Conservation (phyloP, 192 early-diverging fungal genomes). For the Backusella circina region DNA sequence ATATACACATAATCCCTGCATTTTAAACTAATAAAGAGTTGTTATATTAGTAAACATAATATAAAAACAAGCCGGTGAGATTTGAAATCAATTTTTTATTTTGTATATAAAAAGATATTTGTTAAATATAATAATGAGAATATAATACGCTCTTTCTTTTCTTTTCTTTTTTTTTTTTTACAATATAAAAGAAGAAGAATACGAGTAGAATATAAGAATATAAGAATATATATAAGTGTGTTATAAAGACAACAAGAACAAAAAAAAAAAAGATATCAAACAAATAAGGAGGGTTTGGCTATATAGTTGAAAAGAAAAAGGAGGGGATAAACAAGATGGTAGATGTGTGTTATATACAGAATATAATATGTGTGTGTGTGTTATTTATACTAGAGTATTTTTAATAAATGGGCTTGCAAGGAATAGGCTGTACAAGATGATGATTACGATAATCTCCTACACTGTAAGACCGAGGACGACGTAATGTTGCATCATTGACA, state of each 20-base stretch:
- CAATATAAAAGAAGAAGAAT: not conserved
- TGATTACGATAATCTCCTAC: conserved; percentile 11
- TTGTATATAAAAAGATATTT: not conserved
- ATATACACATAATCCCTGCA: not conserved
- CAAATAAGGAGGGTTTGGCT: not conserved
- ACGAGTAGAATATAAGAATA: not conserved
- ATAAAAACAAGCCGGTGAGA: not conserved
- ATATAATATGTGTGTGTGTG: not conserved
- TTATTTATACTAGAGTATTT: not conserved
- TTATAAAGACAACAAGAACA: not conserved
- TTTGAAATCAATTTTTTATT: not conserved
- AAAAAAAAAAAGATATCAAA: conserved; percentile 5
- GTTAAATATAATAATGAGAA: not conserved
- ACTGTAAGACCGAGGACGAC: conserved; percentile 12
- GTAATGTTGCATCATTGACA: not conserved
- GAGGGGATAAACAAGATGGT: not conserved
- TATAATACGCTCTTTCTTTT: no score
- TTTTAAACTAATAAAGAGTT: not conserved
- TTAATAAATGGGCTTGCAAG: not conserved
- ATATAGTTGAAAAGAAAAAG: not conserved
- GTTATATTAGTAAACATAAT: not conserved
- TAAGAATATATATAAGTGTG: not conserved
- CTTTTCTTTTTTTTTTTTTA: no score
- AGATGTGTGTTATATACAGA: not conserved
- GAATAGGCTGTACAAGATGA: not conserved